Conservation (phyloP, 345 rosid genomes). For the Stellera chamaejasme region DNA sequence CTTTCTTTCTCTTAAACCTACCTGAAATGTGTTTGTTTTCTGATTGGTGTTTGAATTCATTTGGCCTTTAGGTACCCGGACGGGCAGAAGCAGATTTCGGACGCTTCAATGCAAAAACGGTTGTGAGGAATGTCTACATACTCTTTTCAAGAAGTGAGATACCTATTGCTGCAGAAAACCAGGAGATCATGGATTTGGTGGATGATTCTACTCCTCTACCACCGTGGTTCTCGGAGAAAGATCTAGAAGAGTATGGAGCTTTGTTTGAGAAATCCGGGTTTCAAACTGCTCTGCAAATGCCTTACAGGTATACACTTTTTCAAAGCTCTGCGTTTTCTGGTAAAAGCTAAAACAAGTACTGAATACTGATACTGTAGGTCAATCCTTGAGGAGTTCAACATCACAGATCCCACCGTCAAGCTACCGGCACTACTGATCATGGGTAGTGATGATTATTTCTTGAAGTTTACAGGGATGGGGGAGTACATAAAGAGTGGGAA, state of each 20-base stretch:
- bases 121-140: slow-evolving; percentile 40
- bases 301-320: slow-evolving; percentile 32
- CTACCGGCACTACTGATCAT: slow-evolving; percentile 38
- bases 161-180: slow-evolving; percentile 44
- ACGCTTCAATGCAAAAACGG: slow-evolving; percentile 40
- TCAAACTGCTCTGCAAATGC: slow-evolving; percentile 40
- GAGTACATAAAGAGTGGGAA: slow-evolving; percentile 33
- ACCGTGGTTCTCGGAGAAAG: slow-evolving; percentile 46
- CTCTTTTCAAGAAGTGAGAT: slow-evolving; percentile 45
- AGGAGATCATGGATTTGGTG: slow-evolving; percentile 53
- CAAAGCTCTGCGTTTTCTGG: too few relatives aligned
- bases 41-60: background rate
- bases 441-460: slow-evolving; percentile 43
- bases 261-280: slow-evolving; percentile 50
- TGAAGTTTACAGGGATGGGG: slow-evolving; percentile 42
- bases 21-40: too few relatives aligned
- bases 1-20: background rate
- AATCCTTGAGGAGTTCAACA: slow-evolving; percentile 12
- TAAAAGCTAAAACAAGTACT: too few relatives aligned
- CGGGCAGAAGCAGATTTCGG: slow-evolving; percentile 64
- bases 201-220: slow-evolving; percentile 46
- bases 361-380: slow-evolving; percentile 12
- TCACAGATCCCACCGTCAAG: slow-evolving; percentile 22
- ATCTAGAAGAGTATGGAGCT: slow-evolving; percentile 40
- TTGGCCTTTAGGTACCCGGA: slow-evolving; percentile 31